phyloP scores from a whole-genome alignment of 192 early-diverging fungal species.

The Phycomyces blakesleeanus region DNA sequence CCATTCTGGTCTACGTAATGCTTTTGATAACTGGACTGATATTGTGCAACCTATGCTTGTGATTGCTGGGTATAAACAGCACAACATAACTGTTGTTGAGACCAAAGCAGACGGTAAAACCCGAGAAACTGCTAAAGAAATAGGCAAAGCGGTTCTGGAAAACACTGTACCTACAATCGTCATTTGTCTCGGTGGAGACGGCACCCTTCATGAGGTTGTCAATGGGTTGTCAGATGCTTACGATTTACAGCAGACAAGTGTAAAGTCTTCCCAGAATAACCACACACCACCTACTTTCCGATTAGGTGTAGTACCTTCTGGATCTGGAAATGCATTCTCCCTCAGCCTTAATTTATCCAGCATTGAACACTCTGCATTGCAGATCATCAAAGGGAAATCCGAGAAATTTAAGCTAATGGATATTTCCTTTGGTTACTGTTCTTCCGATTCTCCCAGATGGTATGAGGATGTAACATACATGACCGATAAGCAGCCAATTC shows the following conservation, averaged over 20 bases:
- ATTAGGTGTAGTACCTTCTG: constrained; percentile 42
- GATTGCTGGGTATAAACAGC: constrained; percentile 15
- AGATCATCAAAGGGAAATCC: constrained; percentile 30
- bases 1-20: constrained; percentile 29
- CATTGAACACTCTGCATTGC: constrained; percentile 35
- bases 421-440: constrained; percentile 26
- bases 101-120: constrained; percentile 19
- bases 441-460: constrained; percentile 19
- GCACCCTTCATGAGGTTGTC: constrained; percentile 46
- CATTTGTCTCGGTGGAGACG: constrained; percentile 48
- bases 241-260: constrained; percentile 27
- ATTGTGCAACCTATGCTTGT: constrained; percentile 38
- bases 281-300: constrained; percentile 9
- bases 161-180: constrained; percentile 14
- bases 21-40: constrained; percentile 23
- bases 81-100: constrained; percentile 15
- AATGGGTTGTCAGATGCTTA: constrained; percentile 40
- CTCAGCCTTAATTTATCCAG: constrained; percentile 32
- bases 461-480: constrained; percentile 20
- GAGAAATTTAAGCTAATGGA: constrained; percentile 31
- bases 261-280: neutral
- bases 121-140: constrained; percentile 21
- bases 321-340: constrained; percentile 48
- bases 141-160: neutral
- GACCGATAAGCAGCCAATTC: neutral